Evolutionary conservation across 129 eudicot species (phyloP), one percentile per base, ranked within the genome.

Genomic region (Smallanthus sonchifolius): DNA sequence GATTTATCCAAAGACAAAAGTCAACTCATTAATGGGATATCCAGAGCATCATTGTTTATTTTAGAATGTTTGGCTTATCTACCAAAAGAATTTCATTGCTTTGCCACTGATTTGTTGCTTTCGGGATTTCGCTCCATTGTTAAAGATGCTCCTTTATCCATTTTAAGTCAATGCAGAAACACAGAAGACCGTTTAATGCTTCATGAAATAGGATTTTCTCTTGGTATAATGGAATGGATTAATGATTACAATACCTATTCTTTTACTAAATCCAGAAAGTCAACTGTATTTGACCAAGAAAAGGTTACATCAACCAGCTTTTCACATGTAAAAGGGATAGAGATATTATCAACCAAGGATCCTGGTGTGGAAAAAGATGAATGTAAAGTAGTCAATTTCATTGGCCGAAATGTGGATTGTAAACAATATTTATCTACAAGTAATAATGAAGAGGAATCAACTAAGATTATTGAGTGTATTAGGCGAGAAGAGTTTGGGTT

Each of bases 401-500:
- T n/a, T 34, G 62, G 42, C 51, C 43, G 48, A 43, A 78, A 10
- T 10, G 39, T 49, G 60, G 74, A 65, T 38, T 14, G 34, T 16
- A 63, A 73, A n/a, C 73, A 44, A 35, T 77, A 15, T 62, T 19
- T 61, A 59, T 9, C 79, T 66, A 79, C 64, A 52, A 8, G 49
- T 68, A 81, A 59, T 6, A 61, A 36, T 17, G 86, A 78, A 57
- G 55, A 52, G 30, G 81, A 83, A 48, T 79, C 96, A 2, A 72
- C 77, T 64, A 77, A 70, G 60, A 75, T 94, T 73, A 76, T 94
- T 70, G 96, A 91, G 83, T 75, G 91, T 70, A 91, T 94, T 77
- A 83, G 96, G 84, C 81, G 86, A 40, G 97, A 94, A 76, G 99
- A 94, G 82, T 94, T 94, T 77, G 99, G 99, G 74, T 81, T 94